Percentiles rank a stretch among this genome's conserved stretches.
Evolutionary conservation across 2,329 filamentous ascomycete species (phyloP).

Genomic region (Penicillium sp.): DNA sequence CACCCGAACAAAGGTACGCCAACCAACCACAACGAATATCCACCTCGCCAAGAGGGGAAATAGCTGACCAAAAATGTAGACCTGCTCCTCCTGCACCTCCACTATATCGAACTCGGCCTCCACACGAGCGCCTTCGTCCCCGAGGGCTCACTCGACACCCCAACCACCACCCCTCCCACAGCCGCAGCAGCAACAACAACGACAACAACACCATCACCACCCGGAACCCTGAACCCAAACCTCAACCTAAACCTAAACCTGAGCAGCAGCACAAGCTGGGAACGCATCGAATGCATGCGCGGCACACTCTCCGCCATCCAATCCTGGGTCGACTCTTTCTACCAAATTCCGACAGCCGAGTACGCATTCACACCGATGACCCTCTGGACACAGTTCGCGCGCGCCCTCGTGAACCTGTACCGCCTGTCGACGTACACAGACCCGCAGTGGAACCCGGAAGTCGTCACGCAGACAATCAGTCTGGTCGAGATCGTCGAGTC

Average conservation of each 20-base stretch:
- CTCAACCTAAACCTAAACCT: neutral
- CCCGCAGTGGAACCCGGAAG: neutral
- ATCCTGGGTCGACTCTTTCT: neutral
- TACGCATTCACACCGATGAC: neutral
- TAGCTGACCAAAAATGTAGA: neutral
- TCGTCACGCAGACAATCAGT: neutral
- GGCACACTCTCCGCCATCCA: neutral
- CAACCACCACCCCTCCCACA: neutral
- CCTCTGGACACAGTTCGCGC: neutral
- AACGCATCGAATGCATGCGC: neutral
- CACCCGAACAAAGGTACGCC: neutral
- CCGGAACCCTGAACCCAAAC: too few relatives aligned
- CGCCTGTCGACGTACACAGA: neutral
- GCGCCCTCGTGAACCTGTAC: neutral
- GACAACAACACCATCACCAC: neutral
- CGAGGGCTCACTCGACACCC: neutral
- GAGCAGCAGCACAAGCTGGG: neutral
- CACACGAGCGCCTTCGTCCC: neutral
- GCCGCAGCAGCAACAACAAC: neutral
- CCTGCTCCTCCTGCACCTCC: neutral
- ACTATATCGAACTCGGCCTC: neutral
- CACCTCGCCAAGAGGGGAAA: too few relatives aligned
- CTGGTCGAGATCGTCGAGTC: neutral
- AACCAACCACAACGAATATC: neutral
- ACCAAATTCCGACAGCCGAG: neutral